Percentiles rank a stretch among this genome's conserved stretches.
Conservation (phyloP, 805 yeast species). For the Saccharomycopsis fodiens region DNA sequence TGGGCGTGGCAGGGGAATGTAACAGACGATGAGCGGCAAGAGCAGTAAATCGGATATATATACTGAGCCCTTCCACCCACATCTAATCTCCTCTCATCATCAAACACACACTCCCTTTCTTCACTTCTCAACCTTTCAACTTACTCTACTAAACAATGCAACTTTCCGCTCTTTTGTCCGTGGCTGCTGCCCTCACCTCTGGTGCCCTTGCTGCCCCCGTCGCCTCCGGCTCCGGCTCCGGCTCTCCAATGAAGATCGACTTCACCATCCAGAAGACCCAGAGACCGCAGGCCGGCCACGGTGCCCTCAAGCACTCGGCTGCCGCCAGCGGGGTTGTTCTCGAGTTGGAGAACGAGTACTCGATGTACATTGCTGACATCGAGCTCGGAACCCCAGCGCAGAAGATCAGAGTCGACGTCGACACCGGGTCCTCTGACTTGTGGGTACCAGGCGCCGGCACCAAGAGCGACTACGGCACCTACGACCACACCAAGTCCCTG, state of each 20-base stretch:
- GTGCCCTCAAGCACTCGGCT: not conserved
- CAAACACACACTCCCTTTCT: too few species aligned
- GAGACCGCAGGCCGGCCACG: not conserved
- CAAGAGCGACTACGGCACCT: conserved; percentile 30
- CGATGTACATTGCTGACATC: conserved; percentile 39
- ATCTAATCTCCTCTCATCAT: too few species aligned
- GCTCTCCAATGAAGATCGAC: conserved; percentile 1
- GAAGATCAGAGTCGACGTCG: conserved; percentile 35
- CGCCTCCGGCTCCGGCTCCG: not conserved
- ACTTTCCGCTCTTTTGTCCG: not conserved
- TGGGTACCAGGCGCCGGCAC: conserved; percentile 31
- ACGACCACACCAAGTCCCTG: conserved; percentile 28
- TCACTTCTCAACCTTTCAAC: not conserved
- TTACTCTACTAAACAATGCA: not conserved
- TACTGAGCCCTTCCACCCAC: too few species aligned
- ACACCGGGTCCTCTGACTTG: conserved; percentile 44
- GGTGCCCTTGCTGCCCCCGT: not conserved
- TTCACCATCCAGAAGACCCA: not conserved
- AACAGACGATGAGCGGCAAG: too few species aligned
- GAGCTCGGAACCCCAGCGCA: conserved; percentile 32
- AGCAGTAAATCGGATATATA: too few species aligned
- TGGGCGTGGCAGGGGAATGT: too few species aligned
- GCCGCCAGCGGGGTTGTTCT: conserved; percentile 11
- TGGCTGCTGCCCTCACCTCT: not conserved
- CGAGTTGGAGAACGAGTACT: conserved; percentile 31